Evolutionary conservation across 2,329 filamentous ascomycete species (phyloP), one percentile per base, ranked within the genome.

Genomic region (Ophidiomyces ophidiicola): DNA sequence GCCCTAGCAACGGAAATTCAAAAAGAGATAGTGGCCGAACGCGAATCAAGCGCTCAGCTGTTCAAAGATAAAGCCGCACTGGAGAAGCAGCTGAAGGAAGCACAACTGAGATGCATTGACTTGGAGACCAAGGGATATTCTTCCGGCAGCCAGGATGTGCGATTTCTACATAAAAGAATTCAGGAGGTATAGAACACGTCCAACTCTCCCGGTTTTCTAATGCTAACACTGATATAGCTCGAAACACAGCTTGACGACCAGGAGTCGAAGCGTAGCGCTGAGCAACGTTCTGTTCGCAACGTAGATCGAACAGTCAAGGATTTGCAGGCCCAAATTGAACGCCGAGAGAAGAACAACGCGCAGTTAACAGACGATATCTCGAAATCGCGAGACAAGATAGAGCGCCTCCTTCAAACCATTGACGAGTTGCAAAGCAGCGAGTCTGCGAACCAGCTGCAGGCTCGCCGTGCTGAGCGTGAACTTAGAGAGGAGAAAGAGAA

Each of bases 71-170:
- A 94, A 66, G 83, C 82, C 2, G 73, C 73, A 0, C 67, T 98
- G 29, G 90, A 96, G 66, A 94, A 94, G 68, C 76, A 74, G 39
- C 69, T 93, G 36, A 94, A 87, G 59, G 88, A 98, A 59, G 71
- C 88, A 18, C 88, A 96, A 61, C 74, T 96, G 38, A 78, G 78
- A 54, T 76, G 93, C 41, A 80, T 98, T 37, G 90, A 96, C 57
- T 71, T 96, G 6, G 88, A 98, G 66, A 96, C 90, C 30, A 96
- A 96, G 68, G 86, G 87, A 38, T 96, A 93, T 63, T 90, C 87
- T 14, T 92, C 80, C 48, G 83, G 83, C 17, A 94, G 87, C 59
- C 85, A 94, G 53, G 88, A 96, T 61, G 84, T 96, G 50, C 82
- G 90, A 54, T 96, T 94, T 67, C 64, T 96, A 53, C 83, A 94